These are phyloP conservation scores for Anthostomella pinea DNA, from an alignment of 2,329 filamentous ascomycete species.

Conservation along the genomic window DNA sequence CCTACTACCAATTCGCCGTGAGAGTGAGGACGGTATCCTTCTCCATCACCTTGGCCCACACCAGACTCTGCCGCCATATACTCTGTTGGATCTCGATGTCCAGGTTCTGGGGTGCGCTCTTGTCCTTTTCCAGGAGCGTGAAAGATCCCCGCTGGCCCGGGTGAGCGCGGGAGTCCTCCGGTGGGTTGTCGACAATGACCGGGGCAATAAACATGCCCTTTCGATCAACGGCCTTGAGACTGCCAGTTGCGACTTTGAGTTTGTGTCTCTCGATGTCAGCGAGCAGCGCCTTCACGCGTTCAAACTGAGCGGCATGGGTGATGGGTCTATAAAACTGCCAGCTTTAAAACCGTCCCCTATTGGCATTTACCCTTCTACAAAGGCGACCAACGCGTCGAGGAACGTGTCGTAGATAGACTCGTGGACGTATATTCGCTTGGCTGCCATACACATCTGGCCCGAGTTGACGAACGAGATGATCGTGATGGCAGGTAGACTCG, in stretches of 20 bases:
- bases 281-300: slow-evolving; percentile 23
- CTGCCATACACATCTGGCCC: slow-evolving; percentile 50
- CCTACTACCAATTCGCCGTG: too few relatives aligned
- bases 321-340: slow-evolving; percentile 17
- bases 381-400: slow-evolving; percentile 41
- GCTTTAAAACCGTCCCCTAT: slow-evolving; percentile 13
- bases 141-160: too few relatives aligned
- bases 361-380: too few relatives aligned
- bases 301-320: slow-evolving; percentile 23
- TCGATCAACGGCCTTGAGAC: background rate
- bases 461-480: slow-evolving; percentile 42
- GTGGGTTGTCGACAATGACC: slow-evolving; percentile 24
- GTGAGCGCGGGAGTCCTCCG: slow-evolving; percentile 24
- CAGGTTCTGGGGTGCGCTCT: too few relatives aligned
- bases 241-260: slow-evolving; percentile 16
- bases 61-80: too few relatives aligned
- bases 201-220: slow-evolving; percentile 18
- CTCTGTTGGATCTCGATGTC: too few relatives aligned
- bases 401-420: slow-evolving; percentile 46
- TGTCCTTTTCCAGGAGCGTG: too few relatives aligned
- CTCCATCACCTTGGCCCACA: too few relatives aligned
- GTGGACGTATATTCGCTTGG: slow-evolving; percentile 57
- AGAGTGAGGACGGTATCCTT: too few relatives aligned
- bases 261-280: slow-evolving; percentile 19
- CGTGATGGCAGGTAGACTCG: slow-evolving; percentile 27